Evolutionary conservation across 2,329 filamentous ascomycete species (phyloP), one percentile per base, ranked within the genome.

Genomic region (Escovopsis sp.): DNA sequence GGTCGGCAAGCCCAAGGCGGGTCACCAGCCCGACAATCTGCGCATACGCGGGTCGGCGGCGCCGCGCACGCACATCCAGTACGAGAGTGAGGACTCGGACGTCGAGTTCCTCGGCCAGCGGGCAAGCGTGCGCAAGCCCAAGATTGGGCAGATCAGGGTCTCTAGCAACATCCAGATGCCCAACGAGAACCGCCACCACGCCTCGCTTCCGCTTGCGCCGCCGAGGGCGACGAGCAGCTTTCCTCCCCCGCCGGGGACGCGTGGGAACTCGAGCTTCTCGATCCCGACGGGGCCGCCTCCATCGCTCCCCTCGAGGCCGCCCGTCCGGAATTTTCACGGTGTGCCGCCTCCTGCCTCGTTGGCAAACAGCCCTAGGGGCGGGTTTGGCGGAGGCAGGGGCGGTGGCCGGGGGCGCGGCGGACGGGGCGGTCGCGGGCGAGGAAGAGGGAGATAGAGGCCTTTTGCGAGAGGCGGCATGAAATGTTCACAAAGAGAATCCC

Each of bases 41-140:
- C 62, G 50, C 48, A 57, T 61, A 39, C 53, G 57, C 30, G 56
- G 62, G 29, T 56, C 56, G 43, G 55, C 58, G 20, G 47, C 56
- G 11, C 54, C 56, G 20, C 58, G 58, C 10, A 61, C 64, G 45
- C 57, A 60, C 41, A 50, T 69, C 42, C 58, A 65, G 48, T 67
- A 66, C 44, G 66, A 69, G 50, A 64, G 60, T 32, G 66, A 65
- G 36, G 65, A 67, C 39, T 67, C 67, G 7, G 66, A 68, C 15
- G 54, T 59, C 15, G 62, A 66, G 34, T 68, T 69, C 43, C 55
- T 67, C 30, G 59, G 61, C 10, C 53, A 55, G 33, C 58, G 53
- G 29, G 44, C 40, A 5, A 16, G 50, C 30, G 54, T 60, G 11
- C 54, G 58, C 48, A 56, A 54, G 40, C 45, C 47, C 9, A 52